These are phyloP conservation scores for Gyromitra esculenta DNA, from an alignment of 2,329 filamentous ascomycete genomes.

Conservation along the genomic window DNA sequence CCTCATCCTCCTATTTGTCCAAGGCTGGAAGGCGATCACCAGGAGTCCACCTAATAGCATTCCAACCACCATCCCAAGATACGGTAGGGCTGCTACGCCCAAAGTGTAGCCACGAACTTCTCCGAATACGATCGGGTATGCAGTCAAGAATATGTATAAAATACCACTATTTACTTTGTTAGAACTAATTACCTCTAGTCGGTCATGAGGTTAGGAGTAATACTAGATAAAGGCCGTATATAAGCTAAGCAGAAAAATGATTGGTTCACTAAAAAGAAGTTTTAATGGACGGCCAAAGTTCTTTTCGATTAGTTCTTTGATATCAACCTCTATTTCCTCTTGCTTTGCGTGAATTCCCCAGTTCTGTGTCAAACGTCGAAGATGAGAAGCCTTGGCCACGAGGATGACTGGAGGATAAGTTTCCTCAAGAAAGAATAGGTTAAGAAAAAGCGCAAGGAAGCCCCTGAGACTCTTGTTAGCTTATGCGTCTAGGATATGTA, in stretches of 20 bases:
- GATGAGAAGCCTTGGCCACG: constrained; percentile 69
- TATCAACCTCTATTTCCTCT: constrained; percentile 75
- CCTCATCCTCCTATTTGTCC: constrained; percentile 46
- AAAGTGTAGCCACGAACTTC: constrained; percentile 60
- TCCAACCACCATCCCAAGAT: constrained; percentile 83
- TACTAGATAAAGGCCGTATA: constrained; percentile 79
- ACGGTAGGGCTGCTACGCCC: constrained; percentile 71
- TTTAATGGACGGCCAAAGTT: constrained; percentile 73
- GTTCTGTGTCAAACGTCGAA: constrained; percentile 72
- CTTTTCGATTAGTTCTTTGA: constrained; percentile 68
- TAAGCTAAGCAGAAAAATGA: constrained; percentile 73
- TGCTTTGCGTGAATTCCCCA: constrained; percentile 78
- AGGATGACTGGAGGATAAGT: constrained; percentile 76
- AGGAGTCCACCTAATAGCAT: constrained; percentile 73
- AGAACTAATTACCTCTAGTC: not conserved
- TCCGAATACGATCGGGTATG: constrained; percentile 80
- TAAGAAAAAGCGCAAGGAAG: constrained; percentile 68
- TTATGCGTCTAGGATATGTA: not conserved
- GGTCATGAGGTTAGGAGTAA: not conserved
- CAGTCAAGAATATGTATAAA: constrained; percentile 85
- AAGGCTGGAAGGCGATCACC: constrained; percentile 62
- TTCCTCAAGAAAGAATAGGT: constrained; percentile 72
- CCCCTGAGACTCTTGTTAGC: constrained; percentile 60
- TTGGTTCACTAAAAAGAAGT: constrained; percentile 74
- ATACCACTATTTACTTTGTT: constrained; percentile 63